Percentiles rank a stretch among this genome's conserved stretches.
Conservation (phyloP, 192 early-diverging fungal genomes). For the Entophlyctis luteolus region DNA sequence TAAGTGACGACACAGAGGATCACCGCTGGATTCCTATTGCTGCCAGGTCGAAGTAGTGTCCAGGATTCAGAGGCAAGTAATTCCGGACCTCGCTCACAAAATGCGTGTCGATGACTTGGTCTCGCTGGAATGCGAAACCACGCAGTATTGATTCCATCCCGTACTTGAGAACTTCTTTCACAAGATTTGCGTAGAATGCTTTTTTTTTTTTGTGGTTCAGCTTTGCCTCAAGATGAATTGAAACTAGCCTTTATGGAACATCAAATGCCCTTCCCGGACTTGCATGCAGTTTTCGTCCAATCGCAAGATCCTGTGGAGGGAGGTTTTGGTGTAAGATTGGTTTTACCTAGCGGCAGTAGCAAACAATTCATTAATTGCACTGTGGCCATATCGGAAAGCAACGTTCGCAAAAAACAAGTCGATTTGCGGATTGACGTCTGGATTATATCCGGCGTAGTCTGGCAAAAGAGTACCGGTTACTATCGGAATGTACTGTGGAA, state of each 20-base stretch:
- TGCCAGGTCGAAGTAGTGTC: slow-evolving; percentile 24
- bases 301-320: slow-evolving; percentile 16
- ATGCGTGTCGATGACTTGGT: slow-evolving; percentile 27
- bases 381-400: slow-evolving; percentile 43
- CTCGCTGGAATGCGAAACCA: slow-evolving; percentile 27
- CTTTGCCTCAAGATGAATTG: slow-evolving; percentile 4
- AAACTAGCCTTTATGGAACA: neutral
- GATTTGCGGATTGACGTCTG: slow-evolving; percentile 27
- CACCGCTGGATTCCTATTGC: neutral
- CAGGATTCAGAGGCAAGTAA: slow-evolving; percentile 9
- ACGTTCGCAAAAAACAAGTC: slow-evolving; percentile 35
- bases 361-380: slow-evolving; percentile 12
- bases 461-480: slow-evolving; percentile 29
- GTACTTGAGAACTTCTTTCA: neutral
- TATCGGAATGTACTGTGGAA: slow-evolving; percentile 32
- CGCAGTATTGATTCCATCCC: slow-evolving; percentile 35
- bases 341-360: neutral
- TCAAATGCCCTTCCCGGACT: slow-evolving; percentile 19
- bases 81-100: slow-evolving; percentile 25
- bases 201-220: neutral
- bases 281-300: slow-evolving; percentile 28
- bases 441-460: slow-evolving; percentile 37
- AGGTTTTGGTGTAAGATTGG: neutral
- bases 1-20: slow-evolving; percentile 18
- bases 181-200: neutral